Evolutionary conservation across 441 rosid genomes (phyloP), one percentile per base, ranked within the genome.

Genomic region (Viola pubescens): DNA sequence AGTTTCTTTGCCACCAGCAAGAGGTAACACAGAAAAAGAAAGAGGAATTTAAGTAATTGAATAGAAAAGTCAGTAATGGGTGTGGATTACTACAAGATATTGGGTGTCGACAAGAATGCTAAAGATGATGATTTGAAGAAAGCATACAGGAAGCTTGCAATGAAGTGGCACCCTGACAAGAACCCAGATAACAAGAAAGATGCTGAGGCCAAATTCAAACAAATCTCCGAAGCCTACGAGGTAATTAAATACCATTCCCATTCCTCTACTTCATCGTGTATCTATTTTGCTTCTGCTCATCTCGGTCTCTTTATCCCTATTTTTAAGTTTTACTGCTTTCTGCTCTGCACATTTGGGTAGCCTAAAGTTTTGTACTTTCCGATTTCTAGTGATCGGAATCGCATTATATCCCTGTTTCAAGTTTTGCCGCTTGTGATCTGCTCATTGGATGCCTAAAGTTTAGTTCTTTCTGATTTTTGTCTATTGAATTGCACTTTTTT

Each of bases 81-180:
- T 37, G 77, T 79, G n/a, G 97, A 84, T 72, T 88, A 82, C 64
- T 90, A 90, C 77, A 86, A 77, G 68, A 61, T 86, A 58, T 73
- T 90, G 65, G 86, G 78, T 69, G 96, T 90, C 2, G 87, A 84
- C 58, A 79, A 76, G 76, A 76, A 63, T 47, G 85, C 94, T 6
- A 86, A 67, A 9, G 92, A 91, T 56, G 96, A 85, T 1, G 98
- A 91, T 59, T 75, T 88, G 79, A 91, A 88, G 86, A 91, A 88
- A 70, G 82, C 96, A 50, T 91, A 91, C 62, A 77, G 96, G 62
- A 91, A 91, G 74, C 94, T 88, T 58, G 96, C 96, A 51, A 86
- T 91, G 94, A 88, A 82, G 39, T 88, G 96, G 97, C 97, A 86
- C 56, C 97, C 97, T 60, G 96, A 88, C 65, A 90, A 90, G 81